Conservation (phyloP, 2,329 filamentous ascomycete genomes). For the Alternaria tenuissima region DNA sequence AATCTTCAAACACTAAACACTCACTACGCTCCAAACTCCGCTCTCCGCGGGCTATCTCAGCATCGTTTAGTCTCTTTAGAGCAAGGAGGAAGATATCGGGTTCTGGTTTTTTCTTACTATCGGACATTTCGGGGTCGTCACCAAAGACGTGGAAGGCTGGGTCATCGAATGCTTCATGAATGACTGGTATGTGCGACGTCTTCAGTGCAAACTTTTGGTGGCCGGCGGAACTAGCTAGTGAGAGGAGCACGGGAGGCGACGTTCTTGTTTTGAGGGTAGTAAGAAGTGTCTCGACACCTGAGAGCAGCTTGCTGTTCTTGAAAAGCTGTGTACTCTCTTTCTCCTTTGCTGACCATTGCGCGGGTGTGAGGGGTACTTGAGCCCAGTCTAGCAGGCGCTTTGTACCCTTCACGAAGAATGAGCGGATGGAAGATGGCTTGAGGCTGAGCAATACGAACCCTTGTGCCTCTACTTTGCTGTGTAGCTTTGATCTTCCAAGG, state of each 20-base stretch:
- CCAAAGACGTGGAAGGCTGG: constrained; percentile 9
- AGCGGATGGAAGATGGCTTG: not conserved
- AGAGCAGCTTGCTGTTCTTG: constrained; percentile 9
- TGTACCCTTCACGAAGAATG: constrained; percentile 20
- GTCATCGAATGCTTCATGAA: not conserved
- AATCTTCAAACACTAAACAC: constrained; percentile 17
- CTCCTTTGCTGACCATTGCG: constrained; percentile 27
- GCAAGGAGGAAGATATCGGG: constrained; percentile 13
- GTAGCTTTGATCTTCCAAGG: constrained; percentile 33
- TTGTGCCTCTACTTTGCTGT: constrained; percentile 31
- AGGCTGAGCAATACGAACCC: constrained; percentile 9
- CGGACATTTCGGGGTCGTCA: constrained; percentile 13
- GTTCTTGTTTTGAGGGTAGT: not conserved
- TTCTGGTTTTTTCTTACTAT: constrained; percentile 16
- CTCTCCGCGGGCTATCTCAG: not conserved
- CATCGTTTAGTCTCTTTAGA: constrained; percentile 2
- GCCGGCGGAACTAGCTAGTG: constrained; percentile 12
- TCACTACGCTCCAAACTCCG: not conserved
- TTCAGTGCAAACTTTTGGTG: constrained; percentile 7
- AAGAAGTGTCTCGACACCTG: constrained; percentile 7
- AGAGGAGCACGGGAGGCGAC: constrained; percentile 1
- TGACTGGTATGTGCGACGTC: constrained; percentile 5
- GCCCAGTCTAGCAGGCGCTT: constrained; percentile 31
- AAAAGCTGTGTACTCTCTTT: constrained; percentile 20
- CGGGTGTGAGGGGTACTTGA: constrained; percentile 24